A percentile compares a stretch with the other conserved stretches of the same genome.
phyloP scores from a whole-genome alignment of 2,329 filamentous ascomycete genomes.

The Colletotrichum navitas region DNA sequence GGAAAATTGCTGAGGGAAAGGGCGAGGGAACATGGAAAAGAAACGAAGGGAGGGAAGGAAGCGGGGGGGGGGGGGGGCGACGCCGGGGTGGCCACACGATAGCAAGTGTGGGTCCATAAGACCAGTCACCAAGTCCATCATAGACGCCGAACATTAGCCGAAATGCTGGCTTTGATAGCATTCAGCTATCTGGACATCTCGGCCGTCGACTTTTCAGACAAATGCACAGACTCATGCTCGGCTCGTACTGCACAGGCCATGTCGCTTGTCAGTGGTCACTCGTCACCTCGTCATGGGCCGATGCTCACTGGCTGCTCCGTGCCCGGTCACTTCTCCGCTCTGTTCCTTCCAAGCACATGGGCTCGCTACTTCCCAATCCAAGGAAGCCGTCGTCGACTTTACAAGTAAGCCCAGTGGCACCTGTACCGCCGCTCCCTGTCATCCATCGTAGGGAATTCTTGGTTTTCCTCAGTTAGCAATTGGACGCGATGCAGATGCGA shows the following conservation, averaged over 20 bases:
- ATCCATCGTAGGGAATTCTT: background rate
- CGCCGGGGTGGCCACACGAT: conserved; percentile 7
- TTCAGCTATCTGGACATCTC: conserved; percentile 7
- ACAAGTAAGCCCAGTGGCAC: background rate
- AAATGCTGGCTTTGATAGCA: rapidly evolving
- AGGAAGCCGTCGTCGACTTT: background rate
- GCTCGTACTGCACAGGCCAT: conserved; percentile 9
- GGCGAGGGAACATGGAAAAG: conserved; percentile 40
- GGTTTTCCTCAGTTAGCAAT: background rate
- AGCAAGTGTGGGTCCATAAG: background rate
- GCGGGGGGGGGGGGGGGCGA: background rate
- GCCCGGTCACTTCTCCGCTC: conserved; percentile 7
- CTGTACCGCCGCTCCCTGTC: background rate
- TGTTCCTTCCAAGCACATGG: background rate
- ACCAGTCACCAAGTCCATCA: background rate
- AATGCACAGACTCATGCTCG: conserved; percentile 14
- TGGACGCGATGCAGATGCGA: background rate
- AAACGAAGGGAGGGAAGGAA: conserved; percentile 40
- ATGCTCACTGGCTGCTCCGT: conserved; percentile 37
- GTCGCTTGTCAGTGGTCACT: conserved; percentile 35
- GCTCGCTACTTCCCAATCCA: background rate
- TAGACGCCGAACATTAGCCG: conserved; percentile 23
- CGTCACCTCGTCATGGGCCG: conserved; percentile 34
- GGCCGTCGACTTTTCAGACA: background rate
- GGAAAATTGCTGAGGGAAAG: conserved; percentile 37